phyloP scores from a whole-genome alignment of 805 yeast species.

The Yamadazyma ubonensis region DNA sequence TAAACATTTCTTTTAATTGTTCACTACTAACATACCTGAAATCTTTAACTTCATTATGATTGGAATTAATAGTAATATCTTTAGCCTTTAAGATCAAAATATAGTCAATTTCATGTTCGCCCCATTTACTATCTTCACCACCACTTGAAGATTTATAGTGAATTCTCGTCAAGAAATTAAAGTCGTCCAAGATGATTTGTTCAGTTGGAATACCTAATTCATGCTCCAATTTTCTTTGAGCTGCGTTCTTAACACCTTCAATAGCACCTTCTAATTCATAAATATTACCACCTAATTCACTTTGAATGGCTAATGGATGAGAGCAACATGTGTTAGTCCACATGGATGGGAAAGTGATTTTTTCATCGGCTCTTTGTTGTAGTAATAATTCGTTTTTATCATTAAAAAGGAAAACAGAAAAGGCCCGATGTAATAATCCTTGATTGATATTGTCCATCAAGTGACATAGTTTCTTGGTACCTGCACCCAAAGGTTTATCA shows the following conservation, averaged over 20 bases:
- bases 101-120: slow-evolving; percentile 97
- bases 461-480: slow-evolving; percentile 87
- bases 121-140: slow-evolving; percentile 75
- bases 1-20: slow-evolving; percentile 74
- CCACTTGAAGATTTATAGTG: slow-evolving; percentile 87
- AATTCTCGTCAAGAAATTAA: slow-evolving; percentile 86
- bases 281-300: slow-evolving; percentile 64
- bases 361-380: slow-evolving; percentile 95
- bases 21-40: slow-evolving; percentile 66
- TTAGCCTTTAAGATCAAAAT: slow-evolving; percentile 71
- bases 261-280: slow-evolving; percentile 57
- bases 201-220: slow-evolving; percentile 79
- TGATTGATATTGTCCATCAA: slow-evolving; percentile 80
- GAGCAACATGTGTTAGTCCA: slow-evolving; percentile 99
- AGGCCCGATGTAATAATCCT: slow-evolving; percentile 93
- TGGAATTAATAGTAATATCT: slow-evolving; percentile 57
- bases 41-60: slow-evolving; percentile 76
- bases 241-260: slow-evolving; percentile 81
- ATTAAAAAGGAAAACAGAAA: slow-evolving; percentile 91
- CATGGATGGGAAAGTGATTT: slow-evolving; percentile 92
- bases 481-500: slow-evolving; percentile 88
- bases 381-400: slow-evolving; percentile 70
- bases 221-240: slow-evolving; percentile 87
- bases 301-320: slow-evolving; percentile 84
- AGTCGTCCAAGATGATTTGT: slow-evolving; percentile 62